Percentiles rank a stretch among this genome's conserved stretches.
Evolutionary conservation across 495 filamentous ascomycete genomes (phyloP).

Genomic region (Penicillium atrosanguineum): DNA sequence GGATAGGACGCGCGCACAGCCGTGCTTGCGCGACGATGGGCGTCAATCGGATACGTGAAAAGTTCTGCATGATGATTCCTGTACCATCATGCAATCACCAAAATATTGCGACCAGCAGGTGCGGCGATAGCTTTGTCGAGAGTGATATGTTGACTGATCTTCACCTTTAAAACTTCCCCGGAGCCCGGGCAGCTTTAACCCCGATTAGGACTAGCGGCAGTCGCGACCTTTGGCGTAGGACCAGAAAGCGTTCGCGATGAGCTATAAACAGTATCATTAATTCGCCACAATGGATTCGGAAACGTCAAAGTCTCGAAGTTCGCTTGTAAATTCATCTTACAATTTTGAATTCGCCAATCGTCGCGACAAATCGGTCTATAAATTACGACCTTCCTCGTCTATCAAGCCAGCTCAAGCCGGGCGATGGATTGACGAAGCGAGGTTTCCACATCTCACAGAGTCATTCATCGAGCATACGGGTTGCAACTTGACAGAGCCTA

Average conservation of each 20-base stretch:
- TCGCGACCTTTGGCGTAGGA: not conserved
- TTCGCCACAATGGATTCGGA: no score
- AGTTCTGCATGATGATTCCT: slow-evolving; percentile 27
- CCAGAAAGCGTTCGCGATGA: no score
- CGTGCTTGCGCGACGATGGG: slow-evolving; percentile 21
- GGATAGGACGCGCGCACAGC: slow-evolving; percentile 15
- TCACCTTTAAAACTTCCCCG: slow-evolving; percentile 27
- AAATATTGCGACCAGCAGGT: not conserved
- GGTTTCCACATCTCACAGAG: no score
- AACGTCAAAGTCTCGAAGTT: no score
- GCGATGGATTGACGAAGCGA: no score
- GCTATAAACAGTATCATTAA: not conserved
- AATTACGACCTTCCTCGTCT: no score
- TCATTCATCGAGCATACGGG: no score
- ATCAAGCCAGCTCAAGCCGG: no score
- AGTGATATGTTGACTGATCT: slow-evolving; percentile 1
- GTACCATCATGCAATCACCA: slow-evolving; percentile 13
- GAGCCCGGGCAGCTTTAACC: slow-evolving; percentile 16
- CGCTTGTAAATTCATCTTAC: no score
- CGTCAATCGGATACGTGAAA: slow-evolving; percentile 31
- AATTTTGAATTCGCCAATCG: no score
- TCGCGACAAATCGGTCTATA: no score
- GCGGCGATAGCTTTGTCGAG: not conserved
- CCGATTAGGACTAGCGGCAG: slow-evolving; percentile 29
- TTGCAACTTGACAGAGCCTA: no score